Base-by-base conservation (phyloP, 2,329 filamentous ascomycete species). In the Elsinoe australis region DNA sequence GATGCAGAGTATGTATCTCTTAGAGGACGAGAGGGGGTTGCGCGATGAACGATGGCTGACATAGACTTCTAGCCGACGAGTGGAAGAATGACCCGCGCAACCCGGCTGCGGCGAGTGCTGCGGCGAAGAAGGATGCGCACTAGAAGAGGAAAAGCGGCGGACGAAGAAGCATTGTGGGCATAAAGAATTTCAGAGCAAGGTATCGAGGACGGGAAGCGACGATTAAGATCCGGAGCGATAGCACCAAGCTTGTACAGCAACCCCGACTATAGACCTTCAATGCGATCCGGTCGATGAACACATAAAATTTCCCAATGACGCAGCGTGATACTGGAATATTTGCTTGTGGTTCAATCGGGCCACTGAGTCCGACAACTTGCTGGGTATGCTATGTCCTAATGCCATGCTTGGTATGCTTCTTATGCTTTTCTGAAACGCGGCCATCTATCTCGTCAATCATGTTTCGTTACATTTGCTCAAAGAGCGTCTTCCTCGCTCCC, bases 1-100 rank as follows among this genome's bases (percentile, higher is more conserved):
- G 74, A 81, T 83, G 73, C 73, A 79, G 67, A 79, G 90, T 96
- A 80, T 69, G 80, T 78, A n/a, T 31, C 55, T n/a, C n/a, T n/a
- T n/a, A n/a, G n/a, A n/a, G n/a, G n/a, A n/a, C n/a, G n/a, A n/a
- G n/a, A n/a, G n/a, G n/a, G n/a, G n/a, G n/a, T n/a, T n/a, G n/a
- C n/a, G n/a, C n/a, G n/a, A n/a, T n/a, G n/a, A n/a, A n/a, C n/a
- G n/a, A n/a, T n/a, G n/a, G n/a, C n/a, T n/a, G n/a, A n/a, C n/a
- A n/a, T n/a, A n/a, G n/a, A n/a, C n/a, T n/a, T n/a, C n/a, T n/a
- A 96, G 90, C 81, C 74, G 86, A 85, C 61, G 87, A 96, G 75
- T 95, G 79, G 80, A 94, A 89, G 82, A 94, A 95, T 76, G 90
- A 96, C 72, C 87, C 89, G 58, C 82, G 89, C 70, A 95, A 95